Evolutionary conservation across 2,329 filamentous ascomycete species (phyloP).

Genomic region (Byssoonygena ceratinophila): DNA sequence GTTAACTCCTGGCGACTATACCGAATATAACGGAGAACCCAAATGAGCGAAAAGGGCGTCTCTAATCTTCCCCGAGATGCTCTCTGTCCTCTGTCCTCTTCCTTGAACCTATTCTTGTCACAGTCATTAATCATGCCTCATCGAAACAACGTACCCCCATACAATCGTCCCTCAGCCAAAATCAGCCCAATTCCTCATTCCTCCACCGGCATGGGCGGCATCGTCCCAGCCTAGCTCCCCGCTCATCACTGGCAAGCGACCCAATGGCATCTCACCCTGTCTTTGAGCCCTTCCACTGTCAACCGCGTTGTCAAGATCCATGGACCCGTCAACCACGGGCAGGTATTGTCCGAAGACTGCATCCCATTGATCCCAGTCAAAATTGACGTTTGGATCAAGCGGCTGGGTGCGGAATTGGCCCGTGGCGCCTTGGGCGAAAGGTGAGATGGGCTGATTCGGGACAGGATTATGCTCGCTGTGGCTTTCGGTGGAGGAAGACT

Average conservation of each 20-base stretch:
- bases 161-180: conserved; percentile 13
- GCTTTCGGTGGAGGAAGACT: background rate
- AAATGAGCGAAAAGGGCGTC: too few species aligned
- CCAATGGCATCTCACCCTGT: background rate
- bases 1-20: too few species aligned
- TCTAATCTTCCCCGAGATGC: too few species aligned
- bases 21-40: too few species aligned
- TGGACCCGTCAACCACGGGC: conserved; percentile 35
- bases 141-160: background rate
- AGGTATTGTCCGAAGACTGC: conserved; percentile 40
- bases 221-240: conserved; percentile 8
- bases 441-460: conserved; percentile 24
- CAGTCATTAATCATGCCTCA: background rate
- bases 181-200: conserved; percentile 15
- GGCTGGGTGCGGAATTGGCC: conserved; percentile 20
- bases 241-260: background rate
- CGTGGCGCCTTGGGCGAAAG: conserved; percentile 21
- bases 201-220: background rate
- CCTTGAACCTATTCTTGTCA: background rate
- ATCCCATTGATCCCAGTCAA: conserved; percentile 43
- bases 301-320: conserved; percentile 30
- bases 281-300: conserved; percentile 1
- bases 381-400: conserved; percentile 31
- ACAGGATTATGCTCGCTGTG: conserved; percentile 15
- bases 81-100: too few species aligned